Evolutionary conservation across 1,139 yeast species (phyloP), one percentile per base, ranked within the genome.

Genomic region (Blastobotrys petasosporus): DNA sequence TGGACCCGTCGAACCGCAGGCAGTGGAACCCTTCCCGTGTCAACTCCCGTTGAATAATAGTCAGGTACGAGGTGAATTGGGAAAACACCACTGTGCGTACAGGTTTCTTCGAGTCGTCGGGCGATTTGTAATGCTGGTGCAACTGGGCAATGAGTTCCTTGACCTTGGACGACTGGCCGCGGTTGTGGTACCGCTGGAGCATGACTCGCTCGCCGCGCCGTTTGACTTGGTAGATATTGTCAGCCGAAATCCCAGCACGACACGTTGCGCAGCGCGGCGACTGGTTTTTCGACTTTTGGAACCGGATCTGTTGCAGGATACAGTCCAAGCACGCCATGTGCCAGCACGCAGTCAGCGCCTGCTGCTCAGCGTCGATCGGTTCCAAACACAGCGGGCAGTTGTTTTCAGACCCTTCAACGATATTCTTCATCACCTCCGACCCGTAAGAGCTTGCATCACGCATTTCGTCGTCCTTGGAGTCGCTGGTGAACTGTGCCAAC

Each of bases 331-430:
- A 90, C 51, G 82, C 87, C 37, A 79, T 68, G 64, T 90, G 97
- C 32, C 85, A 83, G 66, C 97, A 90, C 37, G 79, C 80, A 0
- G 96, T 84, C 10, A 87, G 71, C 0, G 80, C 73, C 54, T 81
- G 73, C 25, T 81, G 79, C 3, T 75, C 74, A 1, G 67, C 44
- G 1, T 74, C 69, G 23, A 68, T 66, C 10, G 87, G 82, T 1
- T 76, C 77, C 2, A 94, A 82, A 61, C 97, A 90, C 28, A 90
- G 85, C 0, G 95, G 80, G 59, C 97, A 90, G 61, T 88, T 96
- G 1, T 78, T 64, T 2, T 73, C 73, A n/a, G 77, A 57, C 4
- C 68, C 65, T n/a, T 61, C 61, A 5, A 55, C 42, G 17, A 69
- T 55, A 32, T 55, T 62, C 58, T 46, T 62, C 58, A 55, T 64